Evolutionary conservation across 2,329 filamentous ascomycete genomes (phyloP), one percentile per base, ranked within the genome.

Genomic region (Fonsecaea nubica): DNA sequence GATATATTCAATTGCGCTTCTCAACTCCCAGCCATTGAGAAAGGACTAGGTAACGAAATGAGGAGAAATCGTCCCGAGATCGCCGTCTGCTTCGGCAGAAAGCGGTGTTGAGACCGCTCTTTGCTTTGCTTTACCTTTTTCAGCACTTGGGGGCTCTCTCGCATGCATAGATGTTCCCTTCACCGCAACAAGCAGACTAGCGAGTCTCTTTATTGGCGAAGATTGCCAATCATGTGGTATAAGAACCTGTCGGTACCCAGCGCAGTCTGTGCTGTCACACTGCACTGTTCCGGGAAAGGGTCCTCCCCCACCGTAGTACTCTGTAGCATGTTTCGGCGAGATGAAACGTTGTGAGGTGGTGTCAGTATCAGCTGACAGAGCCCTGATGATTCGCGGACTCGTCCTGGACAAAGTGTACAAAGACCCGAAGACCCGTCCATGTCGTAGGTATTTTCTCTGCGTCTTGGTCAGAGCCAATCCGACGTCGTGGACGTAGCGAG

Each of bases 11-110:
- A 8, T 21, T 21, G 45, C 25, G 45, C 21, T 4, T 12, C 12
- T 25, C 9, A 50, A 13, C 25, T 50, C 10, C 21, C 9, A 13
- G 9, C 45, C 18, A 50, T 30, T 50, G 3, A 50, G 45, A 30
- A 18, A 50, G 25, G 21, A 13, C 10, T 18, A 50, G 13, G 10
- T 10, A 30, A 21, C 45, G 15, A 50, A 50, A 30, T 50, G 45
- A 50, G 45, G 45, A 50, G 45, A 50, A 25, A 30, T 25, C 45
- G 45, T 50, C 9, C 45, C 45, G 45, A 2, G 18, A 50, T 50
- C 45, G 45, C 45, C 45, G 45, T 50, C 45, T 50, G 21, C 21
- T 50, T 50, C 45, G 45, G 45, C 21, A 13, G 21, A 50, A 50
- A 50, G 45, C 18, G 9, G 45, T 50, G 45, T 25, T 9, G 45